Percentiles rank a stretch among this genome's conserved stretches.
Conservation (phyloP, 305 asterid species). For the Striga hermonthica region DNA sequence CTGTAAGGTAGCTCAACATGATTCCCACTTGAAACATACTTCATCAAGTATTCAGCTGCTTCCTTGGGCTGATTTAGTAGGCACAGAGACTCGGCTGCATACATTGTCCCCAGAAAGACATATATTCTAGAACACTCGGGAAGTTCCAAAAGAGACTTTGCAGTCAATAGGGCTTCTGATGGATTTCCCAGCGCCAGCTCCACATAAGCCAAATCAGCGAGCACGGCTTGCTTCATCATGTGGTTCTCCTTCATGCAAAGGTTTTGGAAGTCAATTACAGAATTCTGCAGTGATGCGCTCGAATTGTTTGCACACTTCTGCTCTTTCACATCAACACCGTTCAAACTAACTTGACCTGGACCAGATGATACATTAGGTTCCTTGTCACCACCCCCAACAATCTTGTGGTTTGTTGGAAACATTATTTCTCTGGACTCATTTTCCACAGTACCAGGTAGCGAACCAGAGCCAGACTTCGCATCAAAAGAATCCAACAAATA, state of each 20-base stretch:
- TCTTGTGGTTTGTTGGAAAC: slow-evolving; percentile 28
- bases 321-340: slow-evolving; percentile 86
- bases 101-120: slow-evolving; percentile 59
- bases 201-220: slow-evolving; percentile 81
- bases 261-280: slow-evolving; percentile 50
- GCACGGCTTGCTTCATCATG: slow-evolving; percentile 64
- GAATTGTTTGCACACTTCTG: slow-evolving; percentile 55
- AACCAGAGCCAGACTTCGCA: slow-evolving; percentile 39
- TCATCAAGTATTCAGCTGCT: slow-evolving; percentile 64
- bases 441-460: slow-evolving; percentile 37
- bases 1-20: slow-evolving; percentile 57
- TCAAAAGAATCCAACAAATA: slow-evolving; percentile 56
- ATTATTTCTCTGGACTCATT: slow-evolving; percentile 46
- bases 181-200: slow-evolving; percentile 82
- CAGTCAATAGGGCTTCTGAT: slow-evolving; percentile 56
- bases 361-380: slow-evolving; percentile 35
- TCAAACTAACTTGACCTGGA: slow-evolving; percentile 47
- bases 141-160: slow-evolving; percentile 60
- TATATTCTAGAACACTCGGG: slow-evolving; percentile 57
- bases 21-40: slow-evolving; percentile 48
- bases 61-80: slow-evolving; percentile 68
- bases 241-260: slow-evolving; percentile 57
- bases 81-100: slow-evolving; percentile 91
- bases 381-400: slow-evolving; percentile 32
- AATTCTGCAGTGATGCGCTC: slow-evolving; percentile 44